A percentile compares a stretch with the other conserved stretches of the same genome.
Evolutionary conservation across 2,329 filamentous ascomycete species (phyloP).

Genomic region (Verticillium tricorpus): DNA sequence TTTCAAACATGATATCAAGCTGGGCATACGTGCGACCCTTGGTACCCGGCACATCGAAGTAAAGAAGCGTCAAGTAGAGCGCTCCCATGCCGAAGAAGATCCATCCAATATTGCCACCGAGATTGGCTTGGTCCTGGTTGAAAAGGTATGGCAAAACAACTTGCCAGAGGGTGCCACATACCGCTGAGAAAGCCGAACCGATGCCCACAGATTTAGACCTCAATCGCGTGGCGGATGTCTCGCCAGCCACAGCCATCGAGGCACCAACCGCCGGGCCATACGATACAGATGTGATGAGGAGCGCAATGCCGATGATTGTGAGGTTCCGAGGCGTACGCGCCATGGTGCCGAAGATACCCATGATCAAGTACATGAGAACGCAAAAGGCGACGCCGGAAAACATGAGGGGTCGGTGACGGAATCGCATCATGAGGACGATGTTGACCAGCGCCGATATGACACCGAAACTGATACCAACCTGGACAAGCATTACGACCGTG

Average conservation of each 20-base stretch:
- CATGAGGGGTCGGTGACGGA: constrained; percentile 16
- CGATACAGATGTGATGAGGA: constrained; percentile 14
- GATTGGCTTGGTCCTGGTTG: constrained; percentile 24
- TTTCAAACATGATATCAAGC: constrained; percentile 21
- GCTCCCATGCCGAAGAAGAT: constrained; percentile 29
- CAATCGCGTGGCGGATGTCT: constrained; percentile 9
- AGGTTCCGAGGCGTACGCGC: constrained; percentile 10
- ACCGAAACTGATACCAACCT: constrained; percentile 15
- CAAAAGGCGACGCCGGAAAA: constrained; percentile 14
- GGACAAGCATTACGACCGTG: constrained; percentile 15
- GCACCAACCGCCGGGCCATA: constrained; percentile 16
- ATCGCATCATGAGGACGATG: constrained; percentile 16
- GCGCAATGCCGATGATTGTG: constrained; percentile 14
- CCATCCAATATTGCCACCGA: constrained; percentile 35
- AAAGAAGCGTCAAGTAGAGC: constrained; percentile 19
- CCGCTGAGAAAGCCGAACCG: constrained; percentile 7
- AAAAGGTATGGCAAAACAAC: constrained; percentile 22
- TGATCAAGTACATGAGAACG: constrained; percentile 14
- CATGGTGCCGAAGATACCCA: constrained; percentile 16
- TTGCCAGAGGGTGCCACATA: constrained; percentile 11
- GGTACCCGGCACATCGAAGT: constrained; percentile 24
- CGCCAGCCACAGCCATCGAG: constrained; percentile 11
- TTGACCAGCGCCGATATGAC: constrained; percentile 14
- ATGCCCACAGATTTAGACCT: constrained; percentile 10
- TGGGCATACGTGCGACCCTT: constrained; percentile 24